Percentiles rank a stretch among this genome's conserved stretches.
Evolutionary conservation across 2,329 filamentous ascomycete genomes (phyloP).

Genomic region (Allantophomopsis cytisporea): DNA sequence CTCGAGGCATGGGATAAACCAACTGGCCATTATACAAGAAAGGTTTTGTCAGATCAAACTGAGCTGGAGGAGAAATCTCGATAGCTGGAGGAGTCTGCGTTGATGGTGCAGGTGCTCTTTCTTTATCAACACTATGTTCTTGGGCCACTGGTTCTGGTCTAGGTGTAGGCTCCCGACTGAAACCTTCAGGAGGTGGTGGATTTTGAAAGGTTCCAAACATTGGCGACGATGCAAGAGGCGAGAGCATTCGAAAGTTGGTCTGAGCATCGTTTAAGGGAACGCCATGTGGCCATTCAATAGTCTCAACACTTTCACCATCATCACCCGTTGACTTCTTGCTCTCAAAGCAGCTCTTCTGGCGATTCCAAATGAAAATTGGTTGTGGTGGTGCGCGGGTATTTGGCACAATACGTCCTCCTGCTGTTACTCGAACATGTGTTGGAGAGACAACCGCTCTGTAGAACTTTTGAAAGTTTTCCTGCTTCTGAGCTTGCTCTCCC

Average conservation of each 20-base stretch:
- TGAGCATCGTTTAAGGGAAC: background rate
- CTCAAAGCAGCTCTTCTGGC: constrained; percentile 12
- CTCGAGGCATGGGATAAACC: constrained; percentile 14
- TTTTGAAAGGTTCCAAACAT: background rate
- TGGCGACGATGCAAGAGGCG: background rate
- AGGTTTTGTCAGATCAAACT: constrained; percentile 19
- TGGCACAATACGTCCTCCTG: constrained; percentile 52
- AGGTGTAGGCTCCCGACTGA: background rate
- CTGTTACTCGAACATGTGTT: constrained; percentile 52
- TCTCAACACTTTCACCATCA: background rate
- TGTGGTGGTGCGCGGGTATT: constrained; percentile 34
- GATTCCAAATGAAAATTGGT: constrained; percentile 13
- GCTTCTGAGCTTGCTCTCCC: constrained; percentile 38
- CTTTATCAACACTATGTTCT: background rate
- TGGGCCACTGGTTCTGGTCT: background rate
- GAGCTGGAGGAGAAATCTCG: constrained; percentile 17
- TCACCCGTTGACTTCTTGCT: background rate
- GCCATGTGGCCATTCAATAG: background rate
- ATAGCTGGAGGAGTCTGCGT: constrained; percentile 4
- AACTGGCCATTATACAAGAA: constrained; percentile 18
- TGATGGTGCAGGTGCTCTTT: background rate
- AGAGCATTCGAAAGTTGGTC: background rate
- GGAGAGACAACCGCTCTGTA: constrained; percentile 56
- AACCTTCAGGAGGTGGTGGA: background rate
- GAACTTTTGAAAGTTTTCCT: constrained; percentile 54